Conservation (phyloP, 257 asterid species). For the Paulownia fortunei region DNA sequence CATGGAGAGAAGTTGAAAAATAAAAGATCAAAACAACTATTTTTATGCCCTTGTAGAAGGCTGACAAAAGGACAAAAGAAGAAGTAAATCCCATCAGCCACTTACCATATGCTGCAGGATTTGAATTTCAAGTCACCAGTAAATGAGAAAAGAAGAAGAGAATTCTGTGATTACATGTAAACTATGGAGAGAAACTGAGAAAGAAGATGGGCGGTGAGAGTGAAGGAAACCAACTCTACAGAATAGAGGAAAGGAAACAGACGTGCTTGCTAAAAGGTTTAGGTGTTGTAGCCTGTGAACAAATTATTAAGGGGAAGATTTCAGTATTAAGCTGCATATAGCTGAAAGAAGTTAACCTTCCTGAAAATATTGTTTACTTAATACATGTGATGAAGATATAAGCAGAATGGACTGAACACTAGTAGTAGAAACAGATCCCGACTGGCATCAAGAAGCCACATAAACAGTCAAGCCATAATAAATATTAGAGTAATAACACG, state of each 20-base stretch:
- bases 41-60: not conserved
- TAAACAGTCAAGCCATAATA: not conserved
- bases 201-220: not conserved
- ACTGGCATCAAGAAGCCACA: not conserved
- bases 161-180: not conserved
- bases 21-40: not conserved
- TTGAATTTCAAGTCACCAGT: not conserved
- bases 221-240: not conserved
- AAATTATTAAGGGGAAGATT: not conserved
- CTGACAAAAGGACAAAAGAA: not conserved
- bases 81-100: not conserved
- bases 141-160: not conserved
- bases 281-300: not conserved
- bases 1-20: not conserved
- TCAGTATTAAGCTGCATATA: not conserved
- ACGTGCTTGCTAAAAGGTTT: not conserved
- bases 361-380: not conserved
- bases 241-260: not conserved
- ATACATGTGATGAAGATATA: not conserved
- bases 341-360: not conserved
- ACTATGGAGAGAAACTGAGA: not conserved
- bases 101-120: not conserved
- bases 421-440: not conserved
- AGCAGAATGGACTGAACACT: not conserved
- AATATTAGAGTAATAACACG: not conserved